phyloP scores from a whole-genome alignment of 148 eudicot species.

The Fagopyrum tataricum region DNA sequence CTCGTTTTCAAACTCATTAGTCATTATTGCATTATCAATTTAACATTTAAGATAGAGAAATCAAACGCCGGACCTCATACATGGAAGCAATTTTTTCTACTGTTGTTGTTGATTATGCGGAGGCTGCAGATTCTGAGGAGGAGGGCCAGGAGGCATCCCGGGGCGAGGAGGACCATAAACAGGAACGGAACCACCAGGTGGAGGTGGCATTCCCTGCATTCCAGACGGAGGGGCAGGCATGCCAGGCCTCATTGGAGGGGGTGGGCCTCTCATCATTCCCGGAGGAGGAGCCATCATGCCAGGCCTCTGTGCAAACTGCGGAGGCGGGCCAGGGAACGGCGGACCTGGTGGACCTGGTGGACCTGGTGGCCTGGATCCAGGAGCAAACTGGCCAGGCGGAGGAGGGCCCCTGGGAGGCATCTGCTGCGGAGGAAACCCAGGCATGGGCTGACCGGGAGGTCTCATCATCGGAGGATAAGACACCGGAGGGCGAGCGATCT shows the following conservation, averaged over 20 bases:
- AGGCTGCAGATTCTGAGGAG: conserved; percentile 17
- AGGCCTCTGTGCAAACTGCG: conserved; percentile 51
- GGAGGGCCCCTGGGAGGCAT: conserved; percentile 32
- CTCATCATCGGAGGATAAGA: conserved; percentile 54
- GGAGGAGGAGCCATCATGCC: conserved; percentile 37
- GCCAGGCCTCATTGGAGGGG: conserved; percentile 42
- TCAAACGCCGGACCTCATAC: not conserved
- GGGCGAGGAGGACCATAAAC: conserved; percentile 32
- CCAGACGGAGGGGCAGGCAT: conserved; percentile 31
- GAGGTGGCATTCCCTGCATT: conserved; percentile 40
- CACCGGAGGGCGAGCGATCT: conserved; percentile 68
- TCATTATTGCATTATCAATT: not conserved
- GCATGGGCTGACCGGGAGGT: conserved; percentile 52
- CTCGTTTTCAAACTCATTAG: no score
- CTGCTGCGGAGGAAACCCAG: conserved; percentile 25
- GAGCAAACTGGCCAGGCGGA: conserved; percentile 37
- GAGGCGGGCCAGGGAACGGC: conserved; percentile 28
- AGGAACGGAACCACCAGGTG: conserved; percentile 32
- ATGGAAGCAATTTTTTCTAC: not conserved
- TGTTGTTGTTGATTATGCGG: conserved; percentile 26
- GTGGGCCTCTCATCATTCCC: conserved; percentile 41
- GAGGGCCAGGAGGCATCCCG: conserved; percentile 33
- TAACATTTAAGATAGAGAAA: not conserved
- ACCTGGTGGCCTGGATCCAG: conserved; percentile 29
- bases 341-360: conserved; percentile 21